Evolutionary conservation across 352 stramenopile genomes (phyloP).

Genomic region (Phytophthora melonis): DNA sequence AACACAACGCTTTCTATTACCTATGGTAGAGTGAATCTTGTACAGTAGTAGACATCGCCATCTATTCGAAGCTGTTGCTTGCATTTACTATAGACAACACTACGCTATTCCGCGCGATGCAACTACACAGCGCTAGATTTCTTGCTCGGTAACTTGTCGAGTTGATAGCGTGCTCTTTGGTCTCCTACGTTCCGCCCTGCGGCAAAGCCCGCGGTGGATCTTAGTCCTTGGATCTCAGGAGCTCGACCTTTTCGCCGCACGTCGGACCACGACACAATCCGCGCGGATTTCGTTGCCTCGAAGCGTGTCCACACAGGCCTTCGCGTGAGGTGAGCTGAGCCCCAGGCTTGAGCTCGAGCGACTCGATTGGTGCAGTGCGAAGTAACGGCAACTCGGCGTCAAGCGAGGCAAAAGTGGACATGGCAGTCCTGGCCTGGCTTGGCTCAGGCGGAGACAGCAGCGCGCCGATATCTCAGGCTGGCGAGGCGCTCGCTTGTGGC

Average conservation of each 20-base stretch:
- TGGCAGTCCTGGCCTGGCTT: conserved; percentile 17
- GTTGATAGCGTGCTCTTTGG: conserved; percentile 3
- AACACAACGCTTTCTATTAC: not conserved
- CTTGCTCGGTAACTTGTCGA: not conserved
- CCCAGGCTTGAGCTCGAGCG: not conserved
- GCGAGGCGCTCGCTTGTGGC: not conserved
- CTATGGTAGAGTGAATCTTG: not conserved
- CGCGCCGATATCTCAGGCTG: conserved; percentile 34
- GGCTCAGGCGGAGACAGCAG: conserved; percentile 5
- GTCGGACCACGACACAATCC: conserved; percentile 19
- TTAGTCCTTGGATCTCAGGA: conserved; percentile 28
- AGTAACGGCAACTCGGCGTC: conserved; percentile 31
- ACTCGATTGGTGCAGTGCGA: not conserved
- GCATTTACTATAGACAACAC: not conserved
- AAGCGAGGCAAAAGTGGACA: conserved; percentile 39
- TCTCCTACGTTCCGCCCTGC: not conserved
- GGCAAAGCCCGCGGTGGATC: conserved; percentile 21
- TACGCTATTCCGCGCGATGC: conserved; percentile 4
- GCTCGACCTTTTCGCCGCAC: conserved; percentile 30
- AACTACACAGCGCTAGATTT: conserved; percentile 20
- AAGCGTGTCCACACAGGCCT: conserved; percentile 6
- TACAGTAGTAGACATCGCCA: not conserved
- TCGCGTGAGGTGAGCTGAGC: too few species aligned
- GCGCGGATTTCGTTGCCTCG: conserved; percentile 19
- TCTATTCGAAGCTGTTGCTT: not conserved